These are phyloP conservation scores for Monilinia fructicola DNA, from an alignment of 2,329 filamentous ascomycete genomes.

Conservation along the genomic window DNA sequence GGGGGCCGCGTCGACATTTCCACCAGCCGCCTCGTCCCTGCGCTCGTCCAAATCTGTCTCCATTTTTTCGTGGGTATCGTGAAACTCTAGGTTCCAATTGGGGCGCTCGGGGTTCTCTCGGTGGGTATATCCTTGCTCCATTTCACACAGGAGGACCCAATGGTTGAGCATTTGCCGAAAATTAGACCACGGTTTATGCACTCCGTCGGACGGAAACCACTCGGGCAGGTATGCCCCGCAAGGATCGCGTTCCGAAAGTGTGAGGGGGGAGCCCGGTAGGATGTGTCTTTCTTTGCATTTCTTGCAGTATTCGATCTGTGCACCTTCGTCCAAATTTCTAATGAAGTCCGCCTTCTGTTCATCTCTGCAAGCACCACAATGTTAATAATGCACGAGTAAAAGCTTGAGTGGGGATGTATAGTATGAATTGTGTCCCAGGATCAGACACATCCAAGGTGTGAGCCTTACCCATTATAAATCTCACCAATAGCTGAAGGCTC, in stretches of 20 bases:
- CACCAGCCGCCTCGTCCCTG: slow-evolving; percentile 34
- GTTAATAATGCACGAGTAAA: not conserved
- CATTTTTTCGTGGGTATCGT: slow-evolving; percentile 32
- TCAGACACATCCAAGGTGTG: too few species aligned
- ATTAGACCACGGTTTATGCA: slow-evolving; percentile 29
- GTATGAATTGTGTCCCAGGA: not conserved
- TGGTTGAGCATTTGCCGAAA: slow-evolving; percentile 30
- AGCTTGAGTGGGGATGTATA: not conserved
- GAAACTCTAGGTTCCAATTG: slow-evolving; percentile 34
- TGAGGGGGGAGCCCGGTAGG: slow-evolving; percentile 29
- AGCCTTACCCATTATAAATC: slow-evolving; percentile 7
- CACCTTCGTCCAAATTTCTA: slow-evolving; percentile 23
- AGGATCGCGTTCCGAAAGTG: slow-evolving; percentile 34
- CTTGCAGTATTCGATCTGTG: slow-evolving; percentile 31
- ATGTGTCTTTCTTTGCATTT: slow-evolving; percentile 36
- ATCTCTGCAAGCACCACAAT: not conserved
- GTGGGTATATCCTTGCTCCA: slow-evolving; percentile 24
- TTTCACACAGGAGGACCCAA: slow-evolving; percentile 27
- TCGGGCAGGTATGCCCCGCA: slow-evolving; percentile 35
- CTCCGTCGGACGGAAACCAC: slow-evolving; percentile 35
- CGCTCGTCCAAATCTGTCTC: slow-evolving; percentile 27
- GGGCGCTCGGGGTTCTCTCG: slow-evolving; percentile 16
- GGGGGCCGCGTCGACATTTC: slow-evolving; percentile 32
- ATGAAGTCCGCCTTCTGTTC: slow-evolving; percentile 24
- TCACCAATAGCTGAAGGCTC: slow-evolving; percentile 22